Evolutionary conservation across 148 eudicot genomes (phyloP).

Genomic region (Selenicereus undatus): DNA sequence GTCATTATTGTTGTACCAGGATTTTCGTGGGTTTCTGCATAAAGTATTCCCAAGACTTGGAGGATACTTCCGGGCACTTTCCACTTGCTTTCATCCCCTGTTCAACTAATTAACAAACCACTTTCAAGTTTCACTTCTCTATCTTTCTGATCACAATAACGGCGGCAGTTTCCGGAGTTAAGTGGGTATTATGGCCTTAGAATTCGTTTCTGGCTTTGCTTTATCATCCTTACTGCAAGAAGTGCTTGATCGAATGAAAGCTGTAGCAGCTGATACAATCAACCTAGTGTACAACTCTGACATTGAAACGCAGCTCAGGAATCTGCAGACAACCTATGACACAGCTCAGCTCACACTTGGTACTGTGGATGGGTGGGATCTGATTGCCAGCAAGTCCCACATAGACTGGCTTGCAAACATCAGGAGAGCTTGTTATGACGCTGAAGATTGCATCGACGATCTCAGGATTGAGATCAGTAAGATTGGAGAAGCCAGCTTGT

Average conservation of each 20-base stretch:
- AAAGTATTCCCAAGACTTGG: no score
- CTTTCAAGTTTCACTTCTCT: no score
- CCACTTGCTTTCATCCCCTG: no score
- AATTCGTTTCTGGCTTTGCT: constrained; percentile 20
- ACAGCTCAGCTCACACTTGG: constrained; percentile 2
- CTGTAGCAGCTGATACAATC: constrained; percentile 14
- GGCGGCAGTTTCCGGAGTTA: no score
- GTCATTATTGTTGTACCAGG: no score
- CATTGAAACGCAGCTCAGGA: constrained; percentile 15
- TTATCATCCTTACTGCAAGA: constrained; percentile 19
- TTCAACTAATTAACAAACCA: no score
- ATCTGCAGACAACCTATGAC: constrained; percentile 12
- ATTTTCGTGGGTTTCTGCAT: no score
- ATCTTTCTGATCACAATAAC: no score
- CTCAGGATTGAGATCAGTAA: constrained; percentile 13
- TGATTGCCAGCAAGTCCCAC: constrained; percentile 15
- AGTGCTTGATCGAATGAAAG: constrained; percentile 18
- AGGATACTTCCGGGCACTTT: no score
- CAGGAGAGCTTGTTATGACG: constrained; percentile 19
- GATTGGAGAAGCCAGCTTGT: constrained; percentile 3
- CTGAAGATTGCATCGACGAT: constrained; percentile 15
- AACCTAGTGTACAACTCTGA: constrained; percentile 13
- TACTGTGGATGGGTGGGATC: constrained; percentile 17
- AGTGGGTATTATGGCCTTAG: constrained; percentile 16
- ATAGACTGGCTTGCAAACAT: constrained; percentile 21